These are phyloP conservation scores for Kuraishia molischiana DNA, from an alignment of 805 yeast species.

Conservation along the genomic window DNA sequence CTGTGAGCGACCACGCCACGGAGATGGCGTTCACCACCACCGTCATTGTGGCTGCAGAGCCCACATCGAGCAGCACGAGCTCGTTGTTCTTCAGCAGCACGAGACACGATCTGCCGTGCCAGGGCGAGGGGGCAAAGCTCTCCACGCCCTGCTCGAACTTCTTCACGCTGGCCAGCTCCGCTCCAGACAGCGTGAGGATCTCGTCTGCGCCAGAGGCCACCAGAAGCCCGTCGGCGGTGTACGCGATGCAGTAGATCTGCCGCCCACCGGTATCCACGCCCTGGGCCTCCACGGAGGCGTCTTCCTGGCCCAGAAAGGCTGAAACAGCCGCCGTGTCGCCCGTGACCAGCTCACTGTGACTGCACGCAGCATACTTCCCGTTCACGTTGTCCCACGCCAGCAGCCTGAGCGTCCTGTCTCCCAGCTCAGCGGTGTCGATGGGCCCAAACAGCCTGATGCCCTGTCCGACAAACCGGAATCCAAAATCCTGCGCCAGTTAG, in stretches of 20 bases:
- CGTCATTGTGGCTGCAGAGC: background rate
- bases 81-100: background rate
- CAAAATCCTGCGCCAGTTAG: constrained; percentile 20
- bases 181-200: background rate
- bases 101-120: background rate
- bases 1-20: background rate
- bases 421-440: background rate
- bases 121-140: background rate
- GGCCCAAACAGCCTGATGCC: background rate
- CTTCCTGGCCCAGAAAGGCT: background rate
- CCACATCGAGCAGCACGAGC: background rate
- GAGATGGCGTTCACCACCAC: background rate
- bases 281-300: background rate
- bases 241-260: background rate
- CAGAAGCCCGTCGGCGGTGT: background rate
- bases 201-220: background rate
- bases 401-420: constrained; percentile 14
- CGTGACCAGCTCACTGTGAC: constrained; percentile 21
- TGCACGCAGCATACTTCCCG: constrained; percentile 27
- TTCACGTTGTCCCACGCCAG: constrained; percentile 24
- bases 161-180: background rate
- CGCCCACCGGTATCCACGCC: background rate
- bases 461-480: constrained; percentile 31
- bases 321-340: constrained; percentile 22
- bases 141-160: background rate